phyloP scores from a whole-genome alignment of 805 yeast species.

The Candida chilensis region DNA sequence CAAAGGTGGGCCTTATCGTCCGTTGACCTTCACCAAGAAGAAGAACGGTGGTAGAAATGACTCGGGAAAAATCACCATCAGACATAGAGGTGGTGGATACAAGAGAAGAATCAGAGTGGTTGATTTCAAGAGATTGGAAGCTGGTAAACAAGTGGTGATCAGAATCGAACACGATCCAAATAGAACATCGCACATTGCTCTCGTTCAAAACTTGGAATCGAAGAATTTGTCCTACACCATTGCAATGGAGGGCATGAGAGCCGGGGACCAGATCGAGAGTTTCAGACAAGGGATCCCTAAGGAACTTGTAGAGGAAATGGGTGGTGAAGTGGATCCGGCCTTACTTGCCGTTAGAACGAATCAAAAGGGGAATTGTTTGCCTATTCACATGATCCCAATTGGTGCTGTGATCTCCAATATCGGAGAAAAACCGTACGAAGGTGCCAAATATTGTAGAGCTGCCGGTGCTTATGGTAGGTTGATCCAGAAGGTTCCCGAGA shows the following conservation, averaged over 20 bases:
- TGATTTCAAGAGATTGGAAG: conserved; percentile 58
- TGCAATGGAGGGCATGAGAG: conserved; percentile 89
- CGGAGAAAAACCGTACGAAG: conserved; percentile 60
- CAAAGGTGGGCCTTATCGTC: conserved; percentile 74
- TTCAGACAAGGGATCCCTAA: conserved; percentile 84
- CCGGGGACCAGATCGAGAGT: conserved; percentile 85
- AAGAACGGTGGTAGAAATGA: conserved; percentile 84
- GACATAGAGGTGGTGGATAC: conserved; percentile 97
- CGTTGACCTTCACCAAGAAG: conserved; percentile 65
- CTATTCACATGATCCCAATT: conserved; percentile 86
- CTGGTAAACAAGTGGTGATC: conserved; percentile 72
- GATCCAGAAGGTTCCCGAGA: conserved; percentile 66
- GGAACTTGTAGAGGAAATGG: conserved; percentile 71
- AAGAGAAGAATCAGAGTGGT: conserved; percentile 78
- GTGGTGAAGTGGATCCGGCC: conserved; percentile 89
- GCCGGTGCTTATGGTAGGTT: conserved; percentile 94
- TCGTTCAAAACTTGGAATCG: conserved; percentile 56
- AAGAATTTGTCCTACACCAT: conserved; percentile 68
- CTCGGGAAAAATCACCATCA: conserved; percentile 78
- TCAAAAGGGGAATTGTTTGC: conserved; percentile 92
- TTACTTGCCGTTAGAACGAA: conserved; percentile 78
- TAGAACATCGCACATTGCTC: conserved; percentile 88
- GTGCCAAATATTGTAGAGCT: conserved; percentile 85
- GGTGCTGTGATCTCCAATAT: conserved; percentile 87
- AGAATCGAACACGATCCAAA: conserved; percentile 95